phyloP scores from a whole-genome alignment of 495 filamentous ascomycete species.

The Penicillium goetzii region DNA sequence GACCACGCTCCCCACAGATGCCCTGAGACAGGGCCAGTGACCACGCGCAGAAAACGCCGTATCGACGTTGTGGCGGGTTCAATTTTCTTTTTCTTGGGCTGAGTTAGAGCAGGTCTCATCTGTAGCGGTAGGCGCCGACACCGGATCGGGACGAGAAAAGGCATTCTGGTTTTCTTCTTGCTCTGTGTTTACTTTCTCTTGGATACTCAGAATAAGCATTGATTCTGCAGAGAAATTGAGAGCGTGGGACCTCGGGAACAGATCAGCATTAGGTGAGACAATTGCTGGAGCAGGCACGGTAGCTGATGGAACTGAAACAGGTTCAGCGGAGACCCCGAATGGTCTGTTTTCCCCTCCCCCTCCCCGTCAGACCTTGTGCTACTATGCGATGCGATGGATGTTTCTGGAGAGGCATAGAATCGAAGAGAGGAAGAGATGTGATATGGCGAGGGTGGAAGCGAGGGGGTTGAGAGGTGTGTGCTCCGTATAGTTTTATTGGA shows the following conservation, averaged over 20 bases:
- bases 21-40: constrained; percentile 13
- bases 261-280: constrained; percentile 27
- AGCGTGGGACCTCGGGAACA: constrained; percentile 6
- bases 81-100: background rate
- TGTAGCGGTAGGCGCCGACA: background rate
- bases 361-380: background rate
- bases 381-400: background rate
- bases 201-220: background rate
- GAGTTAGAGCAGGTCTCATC: background rate
- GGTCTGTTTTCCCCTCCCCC: background rate
- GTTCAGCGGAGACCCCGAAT: background rate
- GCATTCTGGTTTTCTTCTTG: background rate
- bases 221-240: background rate
- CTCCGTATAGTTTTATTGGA: background rate
- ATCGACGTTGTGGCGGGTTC: background rate
- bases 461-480: background rate
- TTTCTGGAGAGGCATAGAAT: background rate
- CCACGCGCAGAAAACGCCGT: constrained; percentile 1
- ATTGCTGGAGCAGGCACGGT: constrained; percentile 3
- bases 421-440: background rate
- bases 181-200: background rate
- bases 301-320: constrained; percentile 12
- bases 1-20: constrained; percentile 4
- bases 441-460: background rate
- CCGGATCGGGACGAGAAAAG: background rate